Conservation (phyloP, 2,329 filamentous ascomycete genomes). For the Claviceps quebecensis region DNA sequence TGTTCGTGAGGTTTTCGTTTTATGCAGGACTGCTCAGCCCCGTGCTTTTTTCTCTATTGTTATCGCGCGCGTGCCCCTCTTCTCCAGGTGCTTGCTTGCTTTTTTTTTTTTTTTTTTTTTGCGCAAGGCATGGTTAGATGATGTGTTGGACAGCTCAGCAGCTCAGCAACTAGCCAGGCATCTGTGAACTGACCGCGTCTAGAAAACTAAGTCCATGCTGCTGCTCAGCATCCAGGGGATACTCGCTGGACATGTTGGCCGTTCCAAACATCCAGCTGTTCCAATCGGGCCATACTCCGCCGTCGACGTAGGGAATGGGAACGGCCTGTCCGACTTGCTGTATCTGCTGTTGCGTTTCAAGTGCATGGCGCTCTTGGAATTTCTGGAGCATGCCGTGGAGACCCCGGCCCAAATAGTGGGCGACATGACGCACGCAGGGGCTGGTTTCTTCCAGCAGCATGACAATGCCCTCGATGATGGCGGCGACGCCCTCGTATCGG, state of each 20-base stretch:
- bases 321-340: slow-evolving; percentile 1
- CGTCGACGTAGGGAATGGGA: slow-evolving; percentile 1
- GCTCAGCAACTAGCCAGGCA: slow-evolving; percentile 8
- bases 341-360: slow-evolving; percentile 6
- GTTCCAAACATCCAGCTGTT: slow-evolving; percentile 15
- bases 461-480: slow-evolving; percentile 14
- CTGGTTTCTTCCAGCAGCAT: slow-evolving; percentile 12
- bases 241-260: slow-evolving; percentile 5
- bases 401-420: slow-evolving; percentile 16
- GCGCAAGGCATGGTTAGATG: too few species aligned
- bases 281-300: slow-evolving; percentile 8
- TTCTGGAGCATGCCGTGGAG: slow-evolving; percentile 17
- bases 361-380: slow-evolving; percentile 11
- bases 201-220: slow-evolving; percentile 12
- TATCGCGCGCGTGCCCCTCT: too few species aligned
- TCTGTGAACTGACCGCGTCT: slow-evolving; percentile 14
- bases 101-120: too few species aligned
- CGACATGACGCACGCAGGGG: slow-evolving; percentile 15
- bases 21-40: too few species aligned
- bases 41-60: too few species aligned
- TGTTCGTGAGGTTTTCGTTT: too few species aligned
- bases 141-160: too few species aligned
- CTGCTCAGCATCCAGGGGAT: slow-evolving; percentile 11
- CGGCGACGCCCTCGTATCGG: slow-evolving; percentile 17
- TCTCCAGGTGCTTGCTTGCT: too few species aligned